phyloP scores from a whole-genome alignment of 129 eudicot species.

The Centella asiatica region DNA sequence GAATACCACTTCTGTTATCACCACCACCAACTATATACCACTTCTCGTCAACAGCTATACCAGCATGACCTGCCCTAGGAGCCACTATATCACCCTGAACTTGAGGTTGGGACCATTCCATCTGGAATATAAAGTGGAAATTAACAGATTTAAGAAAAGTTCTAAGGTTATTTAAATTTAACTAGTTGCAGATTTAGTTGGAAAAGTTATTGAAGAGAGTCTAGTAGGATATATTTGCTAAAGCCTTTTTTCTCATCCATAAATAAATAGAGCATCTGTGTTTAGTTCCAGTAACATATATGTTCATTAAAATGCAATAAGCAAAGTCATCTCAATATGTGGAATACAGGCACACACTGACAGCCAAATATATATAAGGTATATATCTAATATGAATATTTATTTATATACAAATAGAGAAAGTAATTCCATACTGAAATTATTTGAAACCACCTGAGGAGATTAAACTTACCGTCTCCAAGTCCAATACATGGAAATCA shows the following conservation, averaged over 20 bases:
- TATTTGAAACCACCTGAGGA: not conserved
- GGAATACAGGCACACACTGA: no score
- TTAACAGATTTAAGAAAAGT: constrained; percentile 7
- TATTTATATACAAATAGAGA: not conserved
- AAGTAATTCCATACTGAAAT: not conserved
- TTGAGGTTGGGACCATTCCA: constrained; percentile 96
- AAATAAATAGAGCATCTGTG: not conserved
- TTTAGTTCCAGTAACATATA: not conserved
- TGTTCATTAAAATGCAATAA: no score
- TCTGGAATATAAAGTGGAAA: constrained; percentile 34
- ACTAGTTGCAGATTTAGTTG: not conserved
- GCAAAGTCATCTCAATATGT: no score
- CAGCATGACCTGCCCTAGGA: constrained; percentile 96
- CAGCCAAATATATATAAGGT: no score
- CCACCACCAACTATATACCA: constrained; percentile 99
- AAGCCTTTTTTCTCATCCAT: not conserved
- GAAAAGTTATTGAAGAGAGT: not conserved
- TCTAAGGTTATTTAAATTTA: not conserved
- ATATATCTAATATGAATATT: no score
- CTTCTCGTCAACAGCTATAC: constrained; percentile 56
- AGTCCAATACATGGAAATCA: constrained; percentile 79
- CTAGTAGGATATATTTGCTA: not conserved
- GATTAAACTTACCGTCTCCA: constrained; percentile 63
- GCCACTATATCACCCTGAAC: constrained; percentile 76
- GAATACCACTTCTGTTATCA: constrained; percentile 77